A percentile compares a stretch with the other conserved stretches of the same genome.
Evolutionary conservation across 208 protist species (phyloP).

Genomic region (Polymyxa betae): DNA sequence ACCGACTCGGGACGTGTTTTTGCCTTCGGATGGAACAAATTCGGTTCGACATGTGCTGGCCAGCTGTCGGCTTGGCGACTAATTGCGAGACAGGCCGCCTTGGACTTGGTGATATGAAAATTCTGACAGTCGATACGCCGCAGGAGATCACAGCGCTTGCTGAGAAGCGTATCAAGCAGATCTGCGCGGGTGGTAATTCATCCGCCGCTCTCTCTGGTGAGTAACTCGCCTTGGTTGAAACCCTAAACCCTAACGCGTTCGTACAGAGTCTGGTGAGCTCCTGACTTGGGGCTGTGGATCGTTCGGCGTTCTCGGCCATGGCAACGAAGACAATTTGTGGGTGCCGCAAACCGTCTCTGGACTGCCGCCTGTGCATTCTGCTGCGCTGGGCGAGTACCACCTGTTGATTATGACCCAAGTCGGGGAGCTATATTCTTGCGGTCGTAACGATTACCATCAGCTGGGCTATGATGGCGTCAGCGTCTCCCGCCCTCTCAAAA

Average conservation of each 20-base stretch:
- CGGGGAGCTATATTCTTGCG: not conserved
- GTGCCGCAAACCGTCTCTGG: not conserved
- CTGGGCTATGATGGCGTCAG: not conserved
- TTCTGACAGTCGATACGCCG: not conserved
- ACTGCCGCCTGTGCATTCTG: not conserved
- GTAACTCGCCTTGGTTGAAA: not conserved
- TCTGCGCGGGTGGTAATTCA: not conserved
- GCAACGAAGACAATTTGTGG: not conserved
- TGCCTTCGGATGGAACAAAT: not conserved
- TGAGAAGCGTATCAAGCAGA: not conserved
- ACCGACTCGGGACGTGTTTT: not conserved
- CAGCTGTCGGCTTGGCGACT: too few relatives aligned
- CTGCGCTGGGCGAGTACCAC: conserved; percentile 19
- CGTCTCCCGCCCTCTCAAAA: not conserved
- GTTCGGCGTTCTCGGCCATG: not conserved
- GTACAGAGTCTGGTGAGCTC: not conserved
- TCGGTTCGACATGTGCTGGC: too few relatives aligned
- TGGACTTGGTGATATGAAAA: not conserved
- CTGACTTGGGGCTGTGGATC: not conserved
- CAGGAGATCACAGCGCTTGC: not conserved
- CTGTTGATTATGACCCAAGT: not conserved
- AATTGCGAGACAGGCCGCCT: too few relatives aligned
- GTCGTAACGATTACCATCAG: conserved; percentile 6
- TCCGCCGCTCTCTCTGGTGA: not conserved
- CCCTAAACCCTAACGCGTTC: not conserved